phyloP scores from a whole-genome alignment of 2,329 filamentous ascomycete genomes.

The Drechslerella stenobrocha region DNA sequence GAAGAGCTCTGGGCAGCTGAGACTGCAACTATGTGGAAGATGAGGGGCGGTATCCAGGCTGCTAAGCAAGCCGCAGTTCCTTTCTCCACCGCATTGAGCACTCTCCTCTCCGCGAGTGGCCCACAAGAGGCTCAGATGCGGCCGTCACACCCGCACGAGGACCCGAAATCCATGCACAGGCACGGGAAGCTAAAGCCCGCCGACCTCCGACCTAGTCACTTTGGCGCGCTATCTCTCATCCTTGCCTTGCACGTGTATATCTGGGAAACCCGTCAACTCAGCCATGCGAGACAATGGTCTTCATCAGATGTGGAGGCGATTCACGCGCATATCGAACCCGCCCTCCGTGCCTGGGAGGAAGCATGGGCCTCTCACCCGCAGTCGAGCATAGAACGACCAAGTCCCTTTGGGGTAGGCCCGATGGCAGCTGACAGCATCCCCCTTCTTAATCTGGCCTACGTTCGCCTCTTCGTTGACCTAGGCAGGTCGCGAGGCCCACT shows the following conservation, averaged over 20 bases:
- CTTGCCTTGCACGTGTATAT: constrained; percentile 97
- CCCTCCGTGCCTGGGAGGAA: constrained; percentile 88
- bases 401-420: constrained; percentile 77
- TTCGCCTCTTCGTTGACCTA: constrained; percentile 90
- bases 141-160: constrained; percentile 57
- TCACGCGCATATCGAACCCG: constrained; percentile 92
- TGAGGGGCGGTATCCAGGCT: constrained; percentile 71
- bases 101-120: constrained; percentile 73
- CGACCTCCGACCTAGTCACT: constrained; percentile 69
- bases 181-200: constrained; percentile 38
- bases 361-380: constrained; percentile 86
- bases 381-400: constrained; percentile 80
- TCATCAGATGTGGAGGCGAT: constrained; percentile 91
- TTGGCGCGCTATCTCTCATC: constrained; percentile 87
- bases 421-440: constrained; percentile 89
- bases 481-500: constrained; percentile 88
- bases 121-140: constrained; percentile 28
- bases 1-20: constrained; percentile 88
- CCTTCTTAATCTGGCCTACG: constrained; percentile 85
- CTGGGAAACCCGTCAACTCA: constrained; percentile 91
- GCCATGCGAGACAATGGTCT: constrained; percentile 82
- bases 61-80: constrained; percentile 72
- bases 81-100: constrained; percentile 80
- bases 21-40: constrained; percentile 76
- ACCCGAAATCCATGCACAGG: constrained; percentile 63